These are phyloP conservation scores for Moricandia arvensis DNA, from an alignment of 345 rosid genomes.

Conservation along the genomic window DNA sequence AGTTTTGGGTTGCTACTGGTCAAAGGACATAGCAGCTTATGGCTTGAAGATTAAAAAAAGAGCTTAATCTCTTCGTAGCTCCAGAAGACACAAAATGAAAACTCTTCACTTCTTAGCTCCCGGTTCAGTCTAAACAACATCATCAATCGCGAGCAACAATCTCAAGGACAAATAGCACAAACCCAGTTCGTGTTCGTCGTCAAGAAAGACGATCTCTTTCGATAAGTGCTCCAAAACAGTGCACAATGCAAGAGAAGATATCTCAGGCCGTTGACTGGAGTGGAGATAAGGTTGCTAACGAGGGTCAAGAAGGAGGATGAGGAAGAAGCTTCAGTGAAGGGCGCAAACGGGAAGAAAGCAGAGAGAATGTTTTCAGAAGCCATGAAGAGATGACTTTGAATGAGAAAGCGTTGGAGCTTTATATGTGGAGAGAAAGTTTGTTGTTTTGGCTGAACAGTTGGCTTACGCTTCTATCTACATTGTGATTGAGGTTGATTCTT, in stretches of 20 bases:
- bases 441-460: constrained; percentile 80
- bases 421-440: constrained; percentile 71
- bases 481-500: constrained; percentile 75
- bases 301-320: constrained; percentile 50
- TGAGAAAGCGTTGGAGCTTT: constrained; percentile 73
- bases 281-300: constrained; percentile 60
- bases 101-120: constrained; percentile 46
- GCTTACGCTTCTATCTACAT: constrained; percentile 89
- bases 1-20: neutral
- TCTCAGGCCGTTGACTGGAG: constrained; percentile 50
- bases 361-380: neutral
- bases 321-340: constrained; percentile 11
- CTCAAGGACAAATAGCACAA: constrained; percentile 22
- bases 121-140: constrained; percentile 34
- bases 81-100: constrained; percentile 43
- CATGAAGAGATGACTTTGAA: constrained; percentile 60
- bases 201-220: constrained; percentile 14
- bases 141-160: constrained; percentile 25
- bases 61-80: neutral
- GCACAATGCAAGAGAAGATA: constrained; percentile 29
- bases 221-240: constrained; percentile 39
- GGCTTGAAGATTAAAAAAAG: neutral
- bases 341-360: neutral
- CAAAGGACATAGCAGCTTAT: neutral
- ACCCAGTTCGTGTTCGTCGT: constrained; percentile 23